Conservation (phyloP, 208 protist genomes). For the Acanthamoeba castellanii region DNA sequence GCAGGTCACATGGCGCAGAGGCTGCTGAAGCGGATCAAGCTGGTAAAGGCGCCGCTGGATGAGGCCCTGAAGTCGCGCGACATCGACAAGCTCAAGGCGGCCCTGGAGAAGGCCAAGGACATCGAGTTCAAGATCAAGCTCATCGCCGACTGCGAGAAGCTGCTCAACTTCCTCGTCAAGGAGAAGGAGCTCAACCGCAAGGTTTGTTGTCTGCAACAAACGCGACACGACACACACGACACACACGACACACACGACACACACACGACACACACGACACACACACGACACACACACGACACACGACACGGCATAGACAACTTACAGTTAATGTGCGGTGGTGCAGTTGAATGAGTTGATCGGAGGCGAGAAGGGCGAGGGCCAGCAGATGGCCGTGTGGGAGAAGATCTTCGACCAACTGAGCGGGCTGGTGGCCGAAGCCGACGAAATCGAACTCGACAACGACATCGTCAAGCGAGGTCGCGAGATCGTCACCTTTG, state of each 20-base stretch:
- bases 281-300: no score
- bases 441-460: constrained; percentile 6
- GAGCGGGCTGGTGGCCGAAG: not conserved
- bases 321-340: not conserved
- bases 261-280: no score
- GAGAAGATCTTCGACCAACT: constrained; percentile 21
- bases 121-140: constrained; percentile 56
- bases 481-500: not conserved
- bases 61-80: not conserved
- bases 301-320: no score
- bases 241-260: no score
- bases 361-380: not conserved
- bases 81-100: not conserved
- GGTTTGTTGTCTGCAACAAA: no score
- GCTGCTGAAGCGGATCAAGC: not conserved
- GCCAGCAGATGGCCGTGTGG: not conserved
- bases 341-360: not conserved
- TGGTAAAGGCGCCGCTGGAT: not conserved
- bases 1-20: not conserved
- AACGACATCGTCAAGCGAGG: not conserved
- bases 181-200: constrained; percentile 24
- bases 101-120: constrained; percentile 24
- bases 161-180: not conserved
- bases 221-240: no score
- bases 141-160: constrained; percentile 29